Evolutionary conservation across 805 yeast genomes (phyloP), one percentile per base, ranked within the genome.

Genomic region (Candida chilensis): DNA sequence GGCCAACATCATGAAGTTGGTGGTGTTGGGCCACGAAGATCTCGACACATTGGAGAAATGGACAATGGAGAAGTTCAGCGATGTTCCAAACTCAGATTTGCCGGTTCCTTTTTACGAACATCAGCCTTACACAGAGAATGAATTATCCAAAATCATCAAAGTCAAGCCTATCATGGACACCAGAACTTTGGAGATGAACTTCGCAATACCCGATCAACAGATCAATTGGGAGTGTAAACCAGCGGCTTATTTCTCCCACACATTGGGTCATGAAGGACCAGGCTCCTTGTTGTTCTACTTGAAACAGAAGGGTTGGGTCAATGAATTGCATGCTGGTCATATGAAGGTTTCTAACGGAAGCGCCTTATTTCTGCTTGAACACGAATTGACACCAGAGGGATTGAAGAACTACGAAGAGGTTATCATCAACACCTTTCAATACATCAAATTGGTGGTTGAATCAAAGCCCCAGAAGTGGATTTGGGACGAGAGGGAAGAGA

Each of bases 211-310:
- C 3, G 87, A 83, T 45, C 78, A 78, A 39, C 70, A 71, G 30
- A 70, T 68, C 16, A 51, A 58, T 30, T 83, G 88, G 83, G 68
- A 70, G 32, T 66, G 69, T 16, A 74, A 74, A 41, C 94, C 96
- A 0, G 66, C 72, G 5, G 72, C 67, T 33, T 82, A 86, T 52
- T 69, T 61, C 40, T 73, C 88, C 14, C 96, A 92, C 51, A 61
- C 92, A 31, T 58, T 90, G 28, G 97, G 97, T 24, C 97, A 90
- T 52, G 98, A 90, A 57, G 83, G 92, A 28, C 67, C 78, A 29
- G 97, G 97, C 2, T 86, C 96, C 2, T 51, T 90, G 13, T 62
- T 86, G 20, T 71, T 77, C 33, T 68, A 65, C 39, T 68, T 90
- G 40, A 90, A 86, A 54, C 49, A 57, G 20, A 60, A 69, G 38